Conservation (phyloP, 2,329 filamentous ascomycete species). For the Pseudocercospora vitis region DNA sequence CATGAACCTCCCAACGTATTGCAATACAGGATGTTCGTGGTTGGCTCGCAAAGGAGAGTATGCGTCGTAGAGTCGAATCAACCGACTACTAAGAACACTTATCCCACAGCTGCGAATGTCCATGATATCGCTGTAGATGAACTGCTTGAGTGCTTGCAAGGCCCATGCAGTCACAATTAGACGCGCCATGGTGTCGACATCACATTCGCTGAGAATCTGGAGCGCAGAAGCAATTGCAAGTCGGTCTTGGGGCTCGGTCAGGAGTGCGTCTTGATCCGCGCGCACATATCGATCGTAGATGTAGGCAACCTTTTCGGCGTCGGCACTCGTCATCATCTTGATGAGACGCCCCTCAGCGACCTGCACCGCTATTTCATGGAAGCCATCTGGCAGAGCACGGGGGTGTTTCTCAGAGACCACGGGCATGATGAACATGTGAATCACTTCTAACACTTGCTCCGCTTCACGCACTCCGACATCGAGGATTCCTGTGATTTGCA, state of each 20-base stretch:
- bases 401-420: constrained; percentile 35
- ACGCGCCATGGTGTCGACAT: constrained; percentile 37
- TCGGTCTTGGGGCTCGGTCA: constrained; percentile 15
- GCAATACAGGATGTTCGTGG: constrained; percentile 56
- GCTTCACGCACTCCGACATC: constrained; percentile 11
- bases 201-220: constrained; percentile 19
- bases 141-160: constrained; percentile 65
- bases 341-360: constrained; percentile 7
- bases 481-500: constrained; percentile 16
- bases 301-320: constrained; percentile 8
- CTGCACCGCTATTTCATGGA: constrained; percentile 28
- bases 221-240: constrained; percentile 8
- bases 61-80: constrained; percentile 66
- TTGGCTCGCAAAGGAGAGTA: constrained; percentile 21
- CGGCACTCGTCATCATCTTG: constrained; percentile 5
- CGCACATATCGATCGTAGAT: constrained; percentile 30
- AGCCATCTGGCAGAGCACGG: constrained; percentile 30
- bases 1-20: constrained; percentile 69
- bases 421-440: constrained; percentile 30
- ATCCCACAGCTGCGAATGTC: constrained; percentile 80
- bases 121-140: constrained; percentile 85
- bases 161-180: constrained; percentile 66
- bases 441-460: constrained; percentile 25
- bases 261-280: constrained; percentile 26
- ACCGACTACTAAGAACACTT: constrained; percentile 67